Base-by-base conservation (phyloP, 202 grass and related monocot genomes). In the Thinopyrum obtusiflorum region DNA sequence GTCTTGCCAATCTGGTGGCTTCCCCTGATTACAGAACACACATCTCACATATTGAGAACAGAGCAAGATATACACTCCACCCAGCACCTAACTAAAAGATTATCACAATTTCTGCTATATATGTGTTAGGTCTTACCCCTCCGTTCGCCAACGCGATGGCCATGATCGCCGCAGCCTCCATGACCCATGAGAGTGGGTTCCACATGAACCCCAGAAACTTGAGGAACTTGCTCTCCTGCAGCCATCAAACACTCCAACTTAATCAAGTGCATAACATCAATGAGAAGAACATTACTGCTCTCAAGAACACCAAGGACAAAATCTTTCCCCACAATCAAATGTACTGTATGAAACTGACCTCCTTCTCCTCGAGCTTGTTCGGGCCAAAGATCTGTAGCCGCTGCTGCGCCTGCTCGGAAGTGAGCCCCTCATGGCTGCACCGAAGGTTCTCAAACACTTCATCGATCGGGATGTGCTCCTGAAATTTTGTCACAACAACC, bases 151-250 rank as follows among this genome's bases (percentile, higher is more conserved):
- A 20, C 28, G 81, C 89, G 40, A 94, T 94, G 42, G 89, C 92
- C 92, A 92, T 94, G 85, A 94, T 90, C n/a, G 92, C 89, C 10
- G 73, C 73, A 76, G 73, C 73, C 28, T 76, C 93, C 93, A 98
- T 98, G 66, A 98, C 93, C 93, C 93, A 98, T 32, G 91, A 98
- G 28, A 98, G 68, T 6, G 93, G 96, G 46, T 98, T 98, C 96
- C 96, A 98, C 96, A 98, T 98, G 79, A 98, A 98, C 21, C 96
- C 93, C 46, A 98, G 64, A 62, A 98, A 98, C 78, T 95, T 98
- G 27, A 95, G 75, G 61, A 98, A n/a, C 84, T 98, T 95, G 84
- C 91, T 98, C 86, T 95, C 93, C 96, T 97, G 49, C 21, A 82
- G 4, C n/a, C 46, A 71, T 40, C 14, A 44, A 83, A 33, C 33